Evolutionary conservation across 2,329 filamentous ascomycete genomes (phyloP), one percentile per base, ranked within the genome.

Genomic region (Penicillium sp.): DNA sequence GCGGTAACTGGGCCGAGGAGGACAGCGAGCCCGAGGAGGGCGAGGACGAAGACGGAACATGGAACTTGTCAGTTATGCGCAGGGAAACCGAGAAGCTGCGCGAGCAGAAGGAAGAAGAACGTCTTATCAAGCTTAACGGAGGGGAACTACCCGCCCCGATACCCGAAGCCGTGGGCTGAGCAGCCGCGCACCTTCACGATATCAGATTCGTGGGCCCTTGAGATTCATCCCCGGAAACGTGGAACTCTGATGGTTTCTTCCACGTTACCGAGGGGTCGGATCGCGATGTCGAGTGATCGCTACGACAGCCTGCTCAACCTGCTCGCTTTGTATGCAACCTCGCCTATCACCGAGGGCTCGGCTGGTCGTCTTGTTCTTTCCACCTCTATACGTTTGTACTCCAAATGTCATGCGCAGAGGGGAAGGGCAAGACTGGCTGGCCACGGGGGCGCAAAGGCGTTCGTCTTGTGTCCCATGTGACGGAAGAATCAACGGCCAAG

Each of bases 41-140:
- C 7, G 81, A 82, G 13, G 85, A 85, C 16, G 86, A 86, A 10
- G 75, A 77, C 49, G 75, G 65, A 46, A 75, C 77, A 5, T 97
- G 87, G 86, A 96, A 96, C 68, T 75, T 97, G 65, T 87, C 91
- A 65, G 90, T 87, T 56, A 76, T 97, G 71, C 84, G 94, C 55
- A 80, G 81, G 66, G 92, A 97, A 79, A 99, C 94, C 0, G 90
- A 96, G 71, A 84, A 83, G 3, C 70, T 93, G 29, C 81, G 86
- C 46, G 81, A 85, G 59, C 81, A 81, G 78, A 92, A 88, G 72
- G 93, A 97, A 74, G 88, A 91, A 63, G 90, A 96, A 63, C 72
- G 84, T 27, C 64, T 86, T 52, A 72, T 71, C 36, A 72, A 67
- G 55, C 55, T 75, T 18, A 53, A 69, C 27, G 74, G 74, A 10